Evolutionary conservation across 176 grass and related monocot species (phyloP), one percentile per base, ranked within the genome.

Genomic region (Aegilops speltoides): DNA sequence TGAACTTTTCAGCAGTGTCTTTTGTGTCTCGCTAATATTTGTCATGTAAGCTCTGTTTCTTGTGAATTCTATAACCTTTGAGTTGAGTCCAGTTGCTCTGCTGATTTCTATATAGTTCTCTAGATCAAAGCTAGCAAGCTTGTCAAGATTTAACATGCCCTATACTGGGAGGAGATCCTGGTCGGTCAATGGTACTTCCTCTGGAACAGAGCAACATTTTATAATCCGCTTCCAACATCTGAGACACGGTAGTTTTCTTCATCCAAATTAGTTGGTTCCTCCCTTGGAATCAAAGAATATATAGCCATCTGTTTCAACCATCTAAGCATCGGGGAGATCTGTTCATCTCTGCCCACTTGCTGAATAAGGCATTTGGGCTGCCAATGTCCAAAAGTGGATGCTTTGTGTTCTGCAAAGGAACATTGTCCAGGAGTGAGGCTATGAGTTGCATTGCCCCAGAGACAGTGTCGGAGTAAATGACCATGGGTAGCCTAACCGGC

Each of bases 61-160:
- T 57, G 83, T 78, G 29, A 81, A 87, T 3, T 64, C 22, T 64
- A 80, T 34, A 5, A 88, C 68, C 45, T 77, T 87, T 1, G 20
- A 0, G 6, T 54, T 65, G 68, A 87, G 79, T 4, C 17, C 33
- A 0, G 10, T 68, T 31, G 69, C 41, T 65, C 23, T 87, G 61
- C 33, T 38, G 36, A 38, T 37, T 37, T 37, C 36, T 37, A 37
- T 8, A 37, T 0, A 37, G 36, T 37, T 37, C 1, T 41, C 45
- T 0, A 40, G 45, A 77, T 87, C 71, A 77, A 32, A 82, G 12
- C 17, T 2, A n/a, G 45, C 79, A 77, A 87, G 79, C 8, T 5
- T 54, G 4, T 43, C 29, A 17, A 82, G 45, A n/a, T 77, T 87
- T 8, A 33, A 23, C 71, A 87, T 82, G 32, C 68, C 79, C 0